These are phyloP conservation scores for Talaromyces pinophilus DNA, from an alignment of 2,329 filamentous ascomycete species.

Conservation along the genomic window DNA sequence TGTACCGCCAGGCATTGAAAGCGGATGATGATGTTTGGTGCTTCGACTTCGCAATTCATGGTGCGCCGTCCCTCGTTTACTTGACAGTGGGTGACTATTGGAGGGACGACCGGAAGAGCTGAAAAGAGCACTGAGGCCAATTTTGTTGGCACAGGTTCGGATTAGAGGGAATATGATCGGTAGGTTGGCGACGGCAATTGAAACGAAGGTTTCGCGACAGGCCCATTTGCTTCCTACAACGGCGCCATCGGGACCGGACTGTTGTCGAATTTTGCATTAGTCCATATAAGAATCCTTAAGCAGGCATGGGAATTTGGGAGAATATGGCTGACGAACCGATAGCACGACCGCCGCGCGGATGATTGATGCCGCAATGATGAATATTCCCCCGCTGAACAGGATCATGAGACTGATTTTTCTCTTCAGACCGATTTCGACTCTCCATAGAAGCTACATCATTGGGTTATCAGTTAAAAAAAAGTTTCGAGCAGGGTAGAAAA, in stretches of 20 bases:
- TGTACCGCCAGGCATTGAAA: constrained; percentile 22
- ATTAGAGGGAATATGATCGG: constrained; percentile 43
- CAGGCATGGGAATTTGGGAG: not conserved
- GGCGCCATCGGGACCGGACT: constrained; percentile 39
- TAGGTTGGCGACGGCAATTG: constrained; percentile 44
- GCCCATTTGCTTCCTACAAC: constrained; percentile 44
- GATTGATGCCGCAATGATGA: constrained; percentile 56
- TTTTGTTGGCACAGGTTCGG: constrained; percentile 29
- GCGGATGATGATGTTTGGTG: constrained; percentile 13
- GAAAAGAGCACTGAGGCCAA: constrained; percentile 33
- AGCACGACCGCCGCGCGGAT: constrained; percentile 54
- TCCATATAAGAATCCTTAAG: not conserved
- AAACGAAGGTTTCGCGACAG: constrained; percentile 46
- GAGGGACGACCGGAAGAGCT: constrained; percentile 29
- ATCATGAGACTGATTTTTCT: constrained; percentile 55
- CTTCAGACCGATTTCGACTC: constrained; percentile 48
- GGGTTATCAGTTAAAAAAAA: not conserved
- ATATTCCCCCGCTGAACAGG: constrained; percentile 57
- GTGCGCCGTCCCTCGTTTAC: constrained; percentile 23
- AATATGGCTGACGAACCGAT: constrained; percentile 19
- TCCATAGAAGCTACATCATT: constrained; percentile 51
- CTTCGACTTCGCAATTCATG: constrained; percentile 23
- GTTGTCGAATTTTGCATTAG: not conserved
- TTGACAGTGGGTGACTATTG: constrained; percentile 28
- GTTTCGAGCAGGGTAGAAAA: not conserved